Evolutionary conservation across 148 eudicot genomes (phyloP), one percentile per base, ranked within the genome.

Genomic region (Pouteria glomerata): DNA sequence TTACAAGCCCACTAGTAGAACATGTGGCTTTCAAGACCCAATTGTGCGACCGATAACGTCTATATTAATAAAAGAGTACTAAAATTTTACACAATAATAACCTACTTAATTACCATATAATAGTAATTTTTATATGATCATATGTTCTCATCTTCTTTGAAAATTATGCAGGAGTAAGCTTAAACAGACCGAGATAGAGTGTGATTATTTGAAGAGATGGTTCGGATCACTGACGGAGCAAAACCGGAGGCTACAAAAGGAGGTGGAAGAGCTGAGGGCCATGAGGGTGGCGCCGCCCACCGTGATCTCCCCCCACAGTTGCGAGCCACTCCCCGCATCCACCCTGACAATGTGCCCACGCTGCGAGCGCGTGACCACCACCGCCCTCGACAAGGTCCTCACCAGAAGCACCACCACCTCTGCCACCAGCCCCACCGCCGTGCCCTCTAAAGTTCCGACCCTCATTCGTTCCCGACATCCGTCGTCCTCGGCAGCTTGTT

Each of bases 151-250:
- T n/a, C n/a, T n/a, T n/a, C n/a, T n/a, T n/a, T n/a, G n/a, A n/a
- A n/a, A n/a, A n/a, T n/a, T 3, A 29, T 37, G 69, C 42, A 85
- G 88, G 82, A 82, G 85, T 76, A 85, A 85, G 83, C 81, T 85
- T 74, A 85, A 82, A 66, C 85, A 85, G 26, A 85, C 88, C 19
- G 88, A 85, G 69, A 77, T 79, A 76, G 88, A 85, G 55, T 85
- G 81, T 5, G 82, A 77, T 71, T 74, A 82, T 72, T 69, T 82
- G 70, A 85, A 82, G 58, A 77, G 82, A 73, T 85, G 85, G 83
- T 85, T 74, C 11, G 83, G 82, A 15, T 77, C 88, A 41, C 65
- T 85, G 61, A 77, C 68, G 0, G 88, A 85, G 30, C 83, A 75
- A 55, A 85, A 85, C 72, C 57, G 78, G 33, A 71, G 75, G 62